Evolutionary conservation across 768 basidiomycete species (phyloP).

Genomic region (Leccinum incarnatum): DNA sequence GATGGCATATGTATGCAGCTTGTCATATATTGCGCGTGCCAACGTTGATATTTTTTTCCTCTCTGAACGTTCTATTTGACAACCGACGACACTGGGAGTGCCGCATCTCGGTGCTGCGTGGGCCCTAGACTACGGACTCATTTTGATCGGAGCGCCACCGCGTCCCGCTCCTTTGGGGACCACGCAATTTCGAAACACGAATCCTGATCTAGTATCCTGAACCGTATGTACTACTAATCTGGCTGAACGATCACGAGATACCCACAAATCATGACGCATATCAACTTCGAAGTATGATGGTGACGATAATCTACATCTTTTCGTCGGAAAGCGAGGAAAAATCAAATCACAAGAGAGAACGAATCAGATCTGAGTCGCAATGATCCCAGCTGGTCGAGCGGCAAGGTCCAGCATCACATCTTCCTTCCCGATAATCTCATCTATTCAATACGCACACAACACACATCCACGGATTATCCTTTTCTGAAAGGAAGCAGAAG

Average conservation of each 20-base stretch:
- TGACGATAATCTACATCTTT: not conserved
- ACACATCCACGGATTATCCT: conserved; percentile 4
- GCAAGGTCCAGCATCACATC: not conserved
- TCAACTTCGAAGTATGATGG: not conserved
- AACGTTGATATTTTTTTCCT: not conserved
- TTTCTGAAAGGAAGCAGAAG: not conserved
- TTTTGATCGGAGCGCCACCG: conserved; percentile 26
- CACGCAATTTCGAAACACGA: not conserved
- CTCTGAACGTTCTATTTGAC: not conserved
- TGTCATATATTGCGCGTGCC: conserved; percentile 4
- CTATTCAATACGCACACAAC: not conserved
- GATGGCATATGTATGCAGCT: conserved; percentile 1
- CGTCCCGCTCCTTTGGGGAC: conserved; percentile 6
- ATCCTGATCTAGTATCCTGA: not conserved
- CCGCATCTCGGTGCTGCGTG: conserved; percentile 15
- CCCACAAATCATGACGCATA: not conserved
- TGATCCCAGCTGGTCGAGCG: not conserved
- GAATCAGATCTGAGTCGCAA: conserved; percentile 3
- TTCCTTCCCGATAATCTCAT: conserved; percentile 2
- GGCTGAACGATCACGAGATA: not conserved
- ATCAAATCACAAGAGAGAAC: not conserved
- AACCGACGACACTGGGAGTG: not conserved
- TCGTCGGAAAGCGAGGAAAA: not conserved
- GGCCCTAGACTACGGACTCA: not conserved
- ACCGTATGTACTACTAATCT: not conserved